phyloP scores from a whole-genome alignment of 2,329 filamentous ascomycete genomes.

The Fusarium sulawesiense region DNA sequence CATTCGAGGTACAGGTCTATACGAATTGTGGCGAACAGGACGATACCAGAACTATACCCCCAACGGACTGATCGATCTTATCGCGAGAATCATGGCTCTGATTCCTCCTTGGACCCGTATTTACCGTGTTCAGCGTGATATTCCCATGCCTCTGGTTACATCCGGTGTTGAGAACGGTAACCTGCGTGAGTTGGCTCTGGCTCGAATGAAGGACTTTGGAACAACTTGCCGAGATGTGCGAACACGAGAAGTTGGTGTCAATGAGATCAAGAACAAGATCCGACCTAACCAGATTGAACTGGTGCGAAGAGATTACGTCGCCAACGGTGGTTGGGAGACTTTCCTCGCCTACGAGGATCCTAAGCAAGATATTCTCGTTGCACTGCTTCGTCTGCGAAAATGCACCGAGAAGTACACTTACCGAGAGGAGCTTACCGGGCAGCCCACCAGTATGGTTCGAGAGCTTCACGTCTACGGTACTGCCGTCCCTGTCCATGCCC shows the following conservation, averaged over 20 bases:
- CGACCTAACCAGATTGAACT: conserved; percentile 95
- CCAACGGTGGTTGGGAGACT: conserved; percentile 98
- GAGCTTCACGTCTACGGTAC: conserved; percentile 98
- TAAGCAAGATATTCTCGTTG: conserved; percentile 97
- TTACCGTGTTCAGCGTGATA: conserved; percentile 97
- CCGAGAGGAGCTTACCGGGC: conserved; percentile 83
- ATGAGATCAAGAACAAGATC: conserved; percentile 99
- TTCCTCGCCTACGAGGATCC: conserved; percentile 98
- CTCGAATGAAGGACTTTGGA: conserved; percentile 99
- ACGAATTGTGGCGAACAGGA: conserved; percentile 97
- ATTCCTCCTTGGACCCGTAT: conserved; percentile 98
- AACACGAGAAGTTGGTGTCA: conserved; percentile 96
- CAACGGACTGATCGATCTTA: conserved; percentile 93
- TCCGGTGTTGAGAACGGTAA: conserved; percentile 99
- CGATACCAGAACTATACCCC: conserved; percentile 99
- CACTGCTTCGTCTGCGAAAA: conserved; percentile 86
- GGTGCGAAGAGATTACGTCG: conserved; percentile 90
- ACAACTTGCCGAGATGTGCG: conserved; percentile 96
- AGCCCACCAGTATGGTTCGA: conserved; percentile 90
- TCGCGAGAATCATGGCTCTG: conserved; percentile 93
- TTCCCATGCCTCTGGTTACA: conserved; percentile 99
- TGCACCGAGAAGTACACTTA: conserved; percentile 94
- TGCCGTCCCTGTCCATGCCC: conserved; percentile 95
- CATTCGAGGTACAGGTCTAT: conserved; percentile 94
- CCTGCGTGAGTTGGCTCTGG: conserved; percentile 88